These are phyloP conservation scores for Trichoderma virens DNA, from an alignment of 495 filamentous ascomycete species.

Conservation along the genomic window DNA sequence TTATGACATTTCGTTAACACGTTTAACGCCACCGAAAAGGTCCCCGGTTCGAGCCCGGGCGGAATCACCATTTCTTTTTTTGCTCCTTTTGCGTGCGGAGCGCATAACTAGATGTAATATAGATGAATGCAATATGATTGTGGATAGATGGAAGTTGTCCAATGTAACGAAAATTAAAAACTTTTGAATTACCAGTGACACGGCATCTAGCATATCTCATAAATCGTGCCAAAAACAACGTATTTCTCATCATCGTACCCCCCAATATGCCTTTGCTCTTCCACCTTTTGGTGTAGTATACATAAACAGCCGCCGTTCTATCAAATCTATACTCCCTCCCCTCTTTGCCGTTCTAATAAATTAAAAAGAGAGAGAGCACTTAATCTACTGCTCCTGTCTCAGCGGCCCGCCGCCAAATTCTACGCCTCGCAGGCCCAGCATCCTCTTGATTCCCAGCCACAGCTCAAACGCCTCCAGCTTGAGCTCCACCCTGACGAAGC, in stretches of 20 bases:
- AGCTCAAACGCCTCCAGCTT: constrained; percentile 52
- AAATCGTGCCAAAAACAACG: background rate
- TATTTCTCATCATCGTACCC: background rate
- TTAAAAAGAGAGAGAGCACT: background rate
- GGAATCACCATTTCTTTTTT: constrained; percentile 10
- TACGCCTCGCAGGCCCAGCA: constrained; percentile 24
- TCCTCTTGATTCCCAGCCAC: constrained; percentile 46
- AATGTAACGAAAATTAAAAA: too few relatives aligned
- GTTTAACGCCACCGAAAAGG: constrained; percentile 12
- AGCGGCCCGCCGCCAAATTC: constrained; percentile 5
- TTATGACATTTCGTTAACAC: constrained; percentile 13
- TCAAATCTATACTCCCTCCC: background rate
- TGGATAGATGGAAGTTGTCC: background rate
- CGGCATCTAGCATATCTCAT: background rate
- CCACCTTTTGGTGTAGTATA: background rate
- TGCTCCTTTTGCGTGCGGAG: background rate
- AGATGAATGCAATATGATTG: background rate
- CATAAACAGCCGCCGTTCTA: background rate
- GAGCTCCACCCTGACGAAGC: constrained; percentile 41
- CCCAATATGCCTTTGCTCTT: background rate
- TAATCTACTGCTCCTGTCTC: background rate
- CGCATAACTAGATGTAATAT: background rate
- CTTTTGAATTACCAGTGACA: background rate
- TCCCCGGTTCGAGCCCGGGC: constrained; percentile 13
- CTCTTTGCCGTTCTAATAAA: background rate